A percentile compares a stretch with the other conserved stretches of the same genome.
These are phyloP conservation scores for Teratosphaeria viscida DNA, from an alignment of 2,329 filamentous ascomycete species.

Conservation along the genomic window DNA sequence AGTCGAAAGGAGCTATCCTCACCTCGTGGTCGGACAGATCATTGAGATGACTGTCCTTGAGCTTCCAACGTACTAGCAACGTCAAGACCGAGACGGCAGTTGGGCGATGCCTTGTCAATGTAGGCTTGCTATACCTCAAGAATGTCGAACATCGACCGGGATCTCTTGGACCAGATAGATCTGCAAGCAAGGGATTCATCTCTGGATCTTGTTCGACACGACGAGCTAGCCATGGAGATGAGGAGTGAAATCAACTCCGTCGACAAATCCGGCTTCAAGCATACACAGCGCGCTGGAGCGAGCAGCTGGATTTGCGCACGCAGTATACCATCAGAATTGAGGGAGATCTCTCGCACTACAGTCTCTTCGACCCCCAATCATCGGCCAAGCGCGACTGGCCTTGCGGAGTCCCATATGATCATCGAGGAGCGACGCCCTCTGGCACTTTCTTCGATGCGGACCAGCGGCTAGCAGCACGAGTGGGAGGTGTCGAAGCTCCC, in stretches of 20 bases:
- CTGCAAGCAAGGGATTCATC: constrained; percentile 55
- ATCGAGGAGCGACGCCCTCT: constrained; percentile 63
- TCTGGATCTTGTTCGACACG: constrained; percentile 63
- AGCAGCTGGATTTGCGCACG: constrained; percentile 80
- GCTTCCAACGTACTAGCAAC: constrained; percentile 52
- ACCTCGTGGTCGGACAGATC: neutral
- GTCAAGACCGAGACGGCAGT: constrained; percentile 61
- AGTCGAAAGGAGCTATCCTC: neutral
- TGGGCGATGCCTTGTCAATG: constrained; percentile 62
- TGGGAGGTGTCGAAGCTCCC: constrained; percentile 78
- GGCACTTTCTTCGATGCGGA: constrained; percentile 62
- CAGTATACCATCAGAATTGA: constrained; percentile 57
- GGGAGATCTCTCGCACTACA: constrained; percentile 58
- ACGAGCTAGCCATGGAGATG: constrained; percentile 56
- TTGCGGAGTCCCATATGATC: constrained; percentile 57
- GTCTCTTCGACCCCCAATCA: constrained; percentile 66
- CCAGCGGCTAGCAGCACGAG: constrained; percentile 58
- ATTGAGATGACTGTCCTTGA: constrained; percentile 62
- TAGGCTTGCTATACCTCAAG: constrained; percentile 80
- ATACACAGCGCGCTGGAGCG: constrained; percentile 64
- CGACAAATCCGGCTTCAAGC: constrained; percentile 51
- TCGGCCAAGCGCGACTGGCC: constrained; percentile 55
- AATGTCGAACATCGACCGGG: constrained; percentile 61
- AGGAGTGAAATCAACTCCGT: constrained; percentile 35
- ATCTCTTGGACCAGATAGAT: constrained; percentile 59